Base-by-base conservation (phyloP, 1,284 basidiomycete genomes). In the Cryptococcus amylolentus region DNA sequence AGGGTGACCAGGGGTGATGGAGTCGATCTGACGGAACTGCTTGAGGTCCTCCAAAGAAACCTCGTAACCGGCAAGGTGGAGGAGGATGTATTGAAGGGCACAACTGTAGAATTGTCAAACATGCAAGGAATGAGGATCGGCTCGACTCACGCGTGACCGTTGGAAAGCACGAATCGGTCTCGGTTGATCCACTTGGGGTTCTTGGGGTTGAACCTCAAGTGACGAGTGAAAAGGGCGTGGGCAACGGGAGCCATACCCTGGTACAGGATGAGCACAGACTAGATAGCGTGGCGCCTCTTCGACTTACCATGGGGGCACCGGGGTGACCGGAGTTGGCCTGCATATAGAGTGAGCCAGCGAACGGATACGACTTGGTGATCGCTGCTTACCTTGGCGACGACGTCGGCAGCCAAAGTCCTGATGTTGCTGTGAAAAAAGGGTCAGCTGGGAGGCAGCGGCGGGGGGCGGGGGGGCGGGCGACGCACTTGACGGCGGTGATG, bases 241-340 rank as follows among this genome's bases (percentile, higher is more conserved):
- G 91, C 86, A 58, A 83, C 88, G 35, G 91, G 90, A 18, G 91
- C 91, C 87, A 93, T 86, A 67, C 90, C 73, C 69, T 71, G 48
- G 10, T 35, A 23, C 18, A 18, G 39, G 23, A 37, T 49, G 27
- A 39, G 42, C 42, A 46, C 9, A 7, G 41, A 16, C 14, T 42
- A 10, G n/a, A 42, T 42, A 42, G 20, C 14, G 41, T 42, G 16
- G 20, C 16, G n/a, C 41, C 38, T 20, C 12, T n/a, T 26, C 52
- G 2, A 71, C 78, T 72, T 69, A 68, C 79, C 89, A 94, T 88
- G 54, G 91, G 91, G 49, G 91, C 91, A 78, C 90, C 89, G 59
- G 90, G 91, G 79, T 93, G 90, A 61, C 91, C 91, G 68, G 90
- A 93, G 84, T 95, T 95, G 71, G 91, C 86, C 79, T 90, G 85